Base-by-base conservation (phyloP, 345 rosid species). In the Geranium rotundifolium region DNA sequence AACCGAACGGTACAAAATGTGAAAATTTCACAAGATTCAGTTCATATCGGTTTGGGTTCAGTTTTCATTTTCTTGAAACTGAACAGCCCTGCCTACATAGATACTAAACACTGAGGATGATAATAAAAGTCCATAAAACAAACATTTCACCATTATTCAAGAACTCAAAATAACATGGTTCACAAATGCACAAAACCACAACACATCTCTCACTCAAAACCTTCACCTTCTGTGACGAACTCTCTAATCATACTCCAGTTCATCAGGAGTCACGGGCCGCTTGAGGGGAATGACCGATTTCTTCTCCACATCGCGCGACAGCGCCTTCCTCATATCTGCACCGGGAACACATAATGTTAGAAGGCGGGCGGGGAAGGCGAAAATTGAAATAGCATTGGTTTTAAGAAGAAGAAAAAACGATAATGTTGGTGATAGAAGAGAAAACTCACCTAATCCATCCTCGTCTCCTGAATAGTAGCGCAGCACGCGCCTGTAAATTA, bases 381-480 rank as follows among this genome's bases (percentile, higher is more conserved):
- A 17, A 7, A 12, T 9, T 3, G 12, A 46, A 9, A 46, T 2
- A 46, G 3, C 14, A 7, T 46, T 46, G 52, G 12, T 46, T 46
- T 14, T 46, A 12, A 34, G 41, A 34, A 34, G 41, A 34, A 31
- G 7, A 31, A 31, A 46, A 46, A 46, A 46, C 12, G 3, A 9
- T 46, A 9, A 46, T 9, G 13, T 14, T 41, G 19, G 1, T 10
- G 50, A 2, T 20, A 18, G 19, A 39, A 61, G 30, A n/a, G 29
- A 68, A 23, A 64, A 73, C 79, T 81, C 71, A 86, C 99, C 88
- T 75, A 88, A 77, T 1, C 95, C 97, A 73, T 84, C 96, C 77
- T 88, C 99, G 58, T 95, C 96, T 54, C 99, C 96, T 34, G 91
- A 95, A 69, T 95, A 95, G 77, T 90, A 88, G 10, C 95, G 87